Evolutionary conservation across 2,329 filamentous ascomycete species (phyloP), one percentile per base, ranked within the genome.

Genomic region (Aureobasidium sp.): DNA sequence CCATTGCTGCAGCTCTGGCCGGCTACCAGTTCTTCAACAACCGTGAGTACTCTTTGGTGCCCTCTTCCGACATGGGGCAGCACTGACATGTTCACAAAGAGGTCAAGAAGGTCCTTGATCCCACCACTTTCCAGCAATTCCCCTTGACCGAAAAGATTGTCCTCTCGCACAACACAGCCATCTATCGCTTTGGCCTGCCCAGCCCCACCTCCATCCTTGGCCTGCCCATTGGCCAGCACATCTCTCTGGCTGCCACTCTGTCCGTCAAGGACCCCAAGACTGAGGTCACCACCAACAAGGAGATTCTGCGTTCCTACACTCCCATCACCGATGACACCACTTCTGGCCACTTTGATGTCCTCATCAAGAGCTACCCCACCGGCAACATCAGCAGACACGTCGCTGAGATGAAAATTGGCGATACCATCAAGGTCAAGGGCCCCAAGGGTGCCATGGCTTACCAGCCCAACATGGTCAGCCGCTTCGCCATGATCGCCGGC

Each of bases 381-480:
- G 94, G 94, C 70, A 97, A 97, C 81, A 97, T 99, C 82, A 95
- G 90, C 75, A 92, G 91, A 79, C 83, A 96, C 78, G 87, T 99
- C 79, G 90, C 91, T 51, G 86, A 84, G 14, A 84, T 99, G 65
- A 84, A 84, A 66, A 83, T 97, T 64, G 92, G 93, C 65, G 86
- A 96, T 76, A 87, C 84, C 65, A 94, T 99, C 82, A 90, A 90
- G 74, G 88, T 97, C 70, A 87, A 85, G 70, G 94, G 94, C 11
- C 94, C 94, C 76, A 97, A 97, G 84, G 94, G 94, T 69, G 93
- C 93, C 70, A 97, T 99, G 83, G 90, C 96, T 66, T 99, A 99
- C 80, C 90, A 88, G 20, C 91, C 93, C 70, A 97, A 97, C 82
- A 93, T 99, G 89, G 90, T 93, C 70, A 87, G 90, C 67, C 90